Conservation (phyloP, 2,329 filamentous ascomycete genomes). For the Neonectria magnoliae region DNA sequence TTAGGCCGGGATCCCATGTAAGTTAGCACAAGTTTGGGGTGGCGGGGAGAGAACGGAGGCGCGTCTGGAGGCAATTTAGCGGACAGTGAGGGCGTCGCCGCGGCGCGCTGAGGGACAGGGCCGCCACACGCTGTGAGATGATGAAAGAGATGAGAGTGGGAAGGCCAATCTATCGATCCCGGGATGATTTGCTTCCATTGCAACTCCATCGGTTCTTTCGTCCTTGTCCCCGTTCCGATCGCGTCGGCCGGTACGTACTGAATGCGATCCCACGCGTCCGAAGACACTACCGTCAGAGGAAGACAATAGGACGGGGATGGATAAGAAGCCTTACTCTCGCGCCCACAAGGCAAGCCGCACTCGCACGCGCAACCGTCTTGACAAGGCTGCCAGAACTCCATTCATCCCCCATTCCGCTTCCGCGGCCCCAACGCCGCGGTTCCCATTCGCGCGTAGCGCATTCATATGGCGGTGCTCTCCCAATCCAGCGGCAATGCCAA, state of each 20-base stretch:
- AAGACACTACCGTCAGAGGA: background rate
- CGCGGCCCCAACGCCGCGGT: conserved; percentile 10
- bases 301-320: background rate
- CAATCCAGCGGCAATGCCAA: conserved; percentile 14
- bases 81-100: conserved; percentile 13
- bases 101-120: conserved; percentile 18
- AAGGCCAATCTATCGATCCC: conserved; percentile 25
- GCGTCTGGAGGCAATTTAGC: conserved; percentile 18
- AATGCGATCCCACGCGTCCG: background rate
- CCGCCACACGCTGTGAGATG: conserved; percentile 16
- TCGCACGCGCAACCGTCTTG: conserved; percentile 7
- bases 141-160: conserved; percentile 28
- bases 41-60: background rate
- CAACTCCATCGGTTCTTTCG: conserved; percentile 4
- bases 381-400: conserved; percentile 10
- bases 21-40: conserved; percentile 8
- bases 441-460: conserved; percentile 16
- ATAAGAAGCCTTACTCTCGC: background rate
- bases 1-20: conserved; percentile 11
- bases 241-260: background rate
- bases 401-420: conserved; percentile 2
- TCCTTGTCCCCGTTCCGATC: background rate
- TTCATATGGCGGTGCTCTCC: background rate
- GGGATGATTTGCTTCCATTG: conserved; percentile 10
- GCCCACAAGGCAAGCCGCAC: background rate